phyloP scores from a whole-genome alignment of 1,139 yeast genomes.

The Blastobotrys indianensis region DNA sequence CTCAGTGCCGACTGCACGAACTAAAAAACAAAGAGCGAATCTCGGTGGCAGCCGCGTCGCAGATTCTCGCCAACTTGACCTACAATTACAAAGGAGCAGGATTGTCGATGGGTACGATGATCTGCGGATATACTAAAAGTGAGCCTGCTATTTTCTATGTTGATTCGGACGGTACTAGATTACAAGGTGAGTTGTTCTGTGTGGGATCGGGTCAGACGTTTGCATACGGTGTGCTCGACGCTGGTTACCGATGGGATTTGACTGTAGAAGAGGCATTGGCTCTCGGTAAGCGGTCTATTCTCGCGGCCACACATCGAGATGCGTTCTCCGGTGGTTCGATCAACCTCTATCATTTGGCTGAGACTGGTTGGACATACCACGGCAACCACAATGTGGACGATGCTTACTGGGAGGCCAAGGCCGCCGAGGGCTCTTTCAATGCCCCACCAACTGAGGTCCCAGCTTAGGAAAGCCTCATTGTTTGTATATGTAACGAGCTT shows the following conservation, averaged over 20 bases:
- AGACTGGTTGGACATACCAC: slow-evolving; percentile 90
- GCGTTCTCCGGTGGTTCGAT: slow-evolving; percentile 98
- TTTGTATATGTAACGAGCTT: background rate
- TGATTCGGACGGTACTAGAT: slow-evolving; percentile 94
- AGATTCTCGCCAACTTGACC: slow-evolving; percentile 83
- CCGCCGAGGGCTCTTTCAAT: slow-evolving; percentile 81
- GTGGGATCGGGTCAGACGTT: slow-evolving; percentile 99
- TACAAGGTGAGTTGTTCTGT: slow-evolving; percentile 91
- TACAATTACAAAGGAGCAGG: slow-evolving; percentile 97
- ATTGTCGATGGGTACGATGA: slow-evolving; percentile 98
- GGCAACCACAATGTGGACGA: slow-evolving; percentile 94
- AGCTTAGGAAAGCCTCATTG: background rate
- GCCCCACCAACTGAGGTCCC: slow-evolving; percentile 51
- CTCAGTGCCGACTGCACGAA: slow-evolving; percentile 94
- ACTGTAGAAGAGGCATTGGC: slow-evolving; percentile 88
- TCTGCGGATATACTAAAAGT: slow-evolving; percentile 92
- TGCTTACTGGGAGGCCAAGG: slow-evolving; percentile 88
- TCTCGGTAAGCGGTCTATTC: slow-evolving; percentile 89
- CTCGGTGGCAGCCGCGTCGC: slow-evolving; percentile 94
- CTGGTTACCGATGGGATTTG: slow-evolving; percentile 85
- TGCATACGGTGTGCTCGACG: slow-evolving; percentile 97
- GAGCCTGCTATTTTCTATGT: slow-evolving; percentile 95
- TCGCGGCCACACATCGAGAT: slow-evolving; percentile 98
- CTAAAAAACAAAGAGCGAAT: slow-evolving; percentile 91
- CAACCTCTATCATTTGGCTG: slow-evolving; percentile 87